Conservation (phyloP, 2,329 filamentous ascomycete species). For the Fusarium nodosum region DNA sequence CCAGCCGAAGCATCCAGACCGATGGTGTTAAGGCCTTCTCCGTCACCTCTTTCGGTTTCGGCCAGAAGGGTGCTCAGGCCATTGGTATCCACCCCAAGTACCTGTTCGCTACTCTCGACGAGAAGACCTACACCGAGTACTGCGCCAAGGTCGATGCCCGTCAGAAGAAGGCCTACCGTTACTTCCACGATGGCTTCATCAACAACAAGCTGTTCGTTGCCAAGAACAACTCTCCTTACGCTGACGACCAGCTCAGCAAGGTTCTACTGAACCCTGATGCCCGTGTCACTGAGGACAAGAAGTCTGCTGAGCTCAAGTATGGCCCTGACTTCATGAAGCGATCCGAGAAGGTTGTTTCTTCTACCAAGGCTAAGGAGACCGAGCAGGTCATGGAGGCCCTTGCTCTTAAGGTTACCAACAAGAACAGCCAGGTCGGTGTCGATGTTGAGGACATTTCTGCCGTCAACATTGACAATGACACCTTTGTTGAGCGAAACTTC, state of each 20-base stretch:
- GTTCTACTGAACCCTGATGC: slow-evolving; percentile 96
- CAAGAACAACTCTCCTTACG: slow-evolving; percentile 92
- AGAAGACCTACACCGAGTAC: slow-evolving; percentile 85
- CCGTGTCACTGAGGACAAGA: slow-evolving; percentile 87
- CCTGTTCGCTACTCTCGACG: slow-evolving; percentile 92
- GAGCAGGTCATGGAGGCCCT: slow-evolving; percentile 83
- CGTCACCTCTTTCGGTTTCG: slow-evolving; percentile 98
- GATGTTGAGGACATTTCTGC: slow-evolving; percentile 91
- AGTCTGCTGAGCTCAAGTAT: slow-evolving; percentile 83
- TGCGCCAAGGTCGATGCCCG: slow-evolving; percentile 88
- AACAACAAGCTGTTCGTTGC: slow-evolving; percentile 98
- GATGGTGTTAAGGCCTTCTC: slow-evolving; percentile 99
- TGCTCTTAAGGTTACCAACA: slow-evolving; percentile 69
- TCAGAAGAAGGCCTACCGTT: slow-evolving; percentile 99
- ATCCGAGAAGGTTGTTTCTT: slow-evolving; percentile 66
- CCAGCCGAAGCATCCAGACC: slow-evolving; percentile 93
- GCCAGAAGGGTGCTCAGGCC: slow-evolving; percentile 97
- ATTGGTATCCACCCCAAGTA: slow-evolving; percentile 98
- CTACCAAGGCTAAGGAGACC: slow-evolving; percentile 71
- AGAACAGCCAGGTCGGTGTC: slow-evolving; percentile 86
- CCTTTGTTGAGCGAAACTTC: slow-evolving; percentile 95
- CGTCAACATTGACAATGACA: slow-evolving; percentile 94
- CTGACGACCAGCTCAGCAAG: slow-evolving; percentile 84
- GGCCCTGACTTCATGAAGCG: slow-evolving; percentile 77
- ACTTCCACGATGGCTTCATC: slow-evolving; percentile 98